A percentile compares a stretch with the other conserved stretches of the same genome.
phyloP scores from a whole-genome alignment of 1,284 basidiomycete genomes.

The Tilletia setariae region DNA sequence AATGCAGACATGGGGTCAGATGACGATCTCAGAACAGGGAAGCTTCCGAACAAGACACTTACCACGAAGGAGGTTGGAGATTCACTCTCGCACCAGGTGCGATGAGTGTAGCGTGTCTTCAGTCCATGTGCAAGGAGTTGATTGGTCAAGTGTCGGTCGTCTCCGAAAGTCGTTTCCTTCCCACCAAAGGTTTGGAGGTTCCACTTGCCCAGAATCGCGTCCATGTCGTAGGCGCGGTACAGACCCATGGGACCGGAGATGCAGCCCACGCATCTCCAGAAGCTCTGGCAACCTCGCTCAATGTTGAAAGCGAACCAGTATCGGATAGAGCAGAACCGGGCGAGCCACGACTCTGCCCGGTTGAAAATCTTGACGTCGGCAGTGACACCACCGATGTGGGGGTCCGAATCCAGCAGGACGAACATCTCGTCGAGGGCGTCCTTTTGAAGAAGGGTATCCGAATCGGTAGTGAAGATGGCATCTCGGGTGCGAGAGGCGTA shows the following conservation, averaged over 20 bases:
- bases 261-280: slow-evolving; percentile 18
- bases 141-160: slow-evolving; percentile 20
- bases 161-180: slow-evolving; percentile 18
- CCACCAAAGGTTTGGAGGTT: slow-evolving; percentile 18
- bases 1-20: not conserved
- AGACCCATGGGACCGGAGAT: slow-evolving; percentile 17
- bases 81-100: slow-evolving; percentile 18
- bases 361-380: slow-evolving; percentile 21
- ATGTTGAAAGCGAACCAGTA: slow-evolving; percentile 20
- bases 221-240: slow-evolving; percentile 18
- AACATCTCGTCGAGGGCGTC: slow-evolving; percentile 20
- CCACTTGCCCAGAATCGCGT: slow-evolving; percentile 17
- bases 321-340: slow-evolving; percentile 12
- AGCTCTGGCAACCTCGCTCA: slow-evolving; percentile 20
- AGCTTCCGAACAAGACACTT: not conserved
- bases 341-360: slow-evolving; percentile 13
- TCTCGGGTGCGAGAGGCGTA: slow-evolving; percentile 11
- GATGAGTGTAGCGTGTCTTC: slow-evolving; percentile 18
- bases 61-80: slow-evolving; percentile 14
- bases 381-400: slow-evolving; percentile 17
- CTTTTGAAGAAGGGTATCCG: slow-evolving; percentile 16
- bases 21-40: not conserved
- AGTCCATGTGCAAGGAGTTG: slow-evolving; percentile 15
- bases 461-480: slow-evolving; percentile 21
- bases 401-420: slow-evolving; percentile 9